Conservation (phyloP, 2,329 filamentous ascomycete genomes). For the Septoria linicola region DNA sequence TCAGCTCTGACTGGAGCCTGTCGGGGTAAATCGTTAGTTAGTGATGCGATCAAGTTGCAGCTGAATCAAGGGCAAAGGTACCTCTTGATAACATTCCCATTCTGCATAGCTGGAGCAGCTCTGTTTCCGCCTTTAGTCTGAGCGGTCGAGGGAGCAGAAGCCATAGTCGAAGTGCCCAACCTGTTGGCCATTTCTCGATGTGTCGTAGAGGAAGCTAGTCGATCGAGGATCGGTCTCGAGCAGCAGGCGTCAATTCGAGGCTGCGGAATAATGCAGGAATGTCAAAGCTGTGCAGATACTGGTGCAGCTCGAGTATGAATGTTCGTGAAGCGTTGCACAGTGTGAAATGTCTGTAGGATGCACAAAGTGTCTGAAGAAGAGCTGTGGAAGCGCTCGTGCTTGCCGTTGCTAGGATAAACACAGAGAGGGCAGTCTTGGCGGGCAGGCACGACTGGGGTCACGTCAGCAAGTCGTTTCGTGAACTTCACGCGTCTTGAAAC, state of each 20-base stretch:
- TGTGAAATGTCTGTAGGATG: neutral
- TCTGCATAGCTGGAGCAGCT: slow-evolving; percentile 32
- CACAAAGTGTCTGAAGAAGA: neutral
- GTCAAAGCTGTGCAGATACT: slow-evolving; percentile 2
- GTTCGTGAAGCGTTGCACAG: neutral
- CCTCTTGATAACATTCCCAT: slow-evolving; percentile 50
- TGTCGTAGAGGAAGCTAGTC: slow-evolving; percentile 14
- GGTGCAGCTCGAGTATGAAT: slow-evolving; percentile 7
- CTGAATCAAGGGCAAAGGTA: slow-evolving; percentile 29
- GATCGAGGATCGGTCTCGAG: neutral
- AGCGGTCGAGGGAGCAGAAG: slow-evolving; percentile 34
- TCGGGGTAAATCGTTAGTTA: neutral
- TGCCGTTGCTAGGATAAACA: slow-evolving; percentile 12
- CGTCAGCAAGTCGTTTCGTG: too few species aligned
- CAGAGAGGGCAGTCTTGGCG: too few species aligned
- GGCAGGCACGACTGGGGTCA: too few species aligned
- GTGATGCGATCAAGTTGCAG: neutral
- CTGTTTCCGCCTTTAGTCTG: slow-evolving; percentile 33
- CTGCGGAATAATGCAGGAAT: neutral
- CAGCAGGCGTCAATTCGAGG: too few species aligned
- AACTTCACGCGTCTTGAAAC: too few species aligned
- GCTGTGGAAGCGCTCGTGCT: slow-evolving; percentile 4
- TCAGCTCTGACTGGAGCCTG: slow-evolving; percentile 94
- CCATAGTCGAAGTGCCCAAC: slow-evolving; percentile 33
- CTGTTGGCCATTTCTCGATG: slow-evolving; percentile 36